Evolutionary conservation across 345 rosid species (phyloP), one percentile per base, ranked within the genome.

Genomic region (Punica granatum): DNA sequence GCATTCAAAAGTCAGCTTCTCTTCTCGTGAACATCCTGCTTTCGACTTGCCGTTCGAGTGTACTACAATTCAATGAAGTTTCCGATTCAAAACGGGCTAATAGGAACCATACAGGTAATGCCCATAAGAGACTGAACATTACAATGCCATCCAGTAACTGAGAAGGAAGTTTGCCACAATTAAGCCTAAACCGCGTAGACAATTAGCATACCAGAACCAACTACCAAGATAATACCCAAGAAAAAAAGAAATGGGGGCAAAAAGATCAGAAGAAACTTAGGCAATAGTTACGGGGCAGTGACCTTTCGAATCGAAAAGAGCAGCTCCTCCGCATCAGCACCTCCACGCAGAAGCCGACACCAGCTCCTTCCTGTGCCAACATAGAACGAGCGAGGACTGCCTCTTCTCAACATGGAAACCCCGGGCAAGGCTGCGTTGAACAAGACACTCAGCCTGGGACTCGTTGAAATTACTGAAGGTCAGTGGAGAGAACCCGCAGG

Each of bases 341-440:
- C 86, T 88, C 98, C 98, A 93, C 43, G 90, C 94, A 32, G 96
- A 88, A 72, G 84, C 94, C n/a, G 90, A 82, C 31, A 89, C 80
- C 56, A 93, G 90, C 68, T 93, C 98, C 68, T 87, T 77, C 63
- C 87, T 84, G 77, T 87, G 92, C 98, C 98, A 93, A 77, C 84
- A 90, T 39, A 93, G 85, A 46, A 83, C 89, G 23, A 93, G 94
- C 26, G 84, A 81, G 42, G 83, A 76, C 69, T 89, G 96, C 56
- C 82, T 82, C 77, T 87, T 93, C 79, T 88, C 98, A 25, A 89
- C 86, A 25, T 83, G 89, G 76, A 93, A 93, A 37, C 98, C 98
- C 79, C 85, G 77, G 23, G 72, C 87, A 11, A 74, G 82, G 61
- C 78, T 82, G 74, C 97, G 78, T 77, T 83, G 87, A 60, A 93